A percentile compares a stretch with the other conserved stretches of the same genome.
These are phyloP conservation scores for Sabuloglossum arenarium DNA, from an alignment of 495 filamentous ascomycete genomes.

Conservation along the genomic window DNA sequence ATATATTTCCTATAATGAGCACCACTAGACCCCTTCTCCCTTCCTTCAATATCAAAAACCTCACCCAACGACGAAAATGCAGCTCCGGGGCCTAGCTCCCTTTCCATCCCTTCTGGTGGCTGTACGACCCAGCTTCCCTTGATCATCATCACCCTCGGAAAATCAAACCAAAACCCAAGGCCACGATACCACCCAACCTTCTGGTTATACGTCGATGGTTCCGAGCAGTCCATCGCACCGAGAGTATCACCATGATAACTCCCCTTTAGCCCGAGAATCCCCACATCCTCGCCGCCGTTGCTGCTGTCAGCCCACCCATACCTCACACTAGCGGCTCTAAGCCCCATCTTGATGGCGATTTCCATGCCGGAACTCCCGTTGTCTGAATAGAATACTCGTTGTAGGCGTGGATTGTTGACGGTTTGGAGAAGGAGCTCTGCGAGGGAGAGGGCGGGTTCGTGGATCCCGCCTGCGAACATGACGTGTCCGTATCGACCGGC, in stretches of 20 bases:
- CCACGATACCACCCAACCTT: conserved; percentile 66
- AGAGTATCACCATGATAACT: conserved; percentile 71
- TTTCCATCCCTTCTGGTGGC: conserved; percentile 25
- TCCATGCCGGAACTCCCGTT: conserved; percentile 65
- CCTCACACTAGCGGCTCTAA: conserved; percentile 36
- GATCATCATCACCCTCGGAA: conserved; percentile 41
- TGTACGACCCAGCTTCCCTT: conserved; percentile 41
- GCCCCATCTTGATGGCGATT: conserved; percentile 61
- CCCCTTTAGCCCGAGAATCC: conserved; percentile 48
- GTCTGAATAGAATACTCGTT: conserved; percentile 54
- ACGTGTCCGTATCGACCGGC: conserved; percentile 71
- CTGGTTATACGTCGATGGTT: conserved; percentile 49
- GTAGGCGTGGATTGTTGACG: conserved; percentile 35
- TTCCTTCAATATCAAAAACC: conserved; percentile 37
- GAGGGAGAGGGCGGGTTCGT: conserved; percentile 46
- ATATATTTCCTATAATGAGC: conserved; percentile 37
- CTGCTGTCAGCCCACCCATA: conserved; percentile 38
- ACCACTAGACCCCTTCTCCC: conserved; percentile 22
- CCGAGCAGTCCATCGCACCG: conserved; percentile 58
- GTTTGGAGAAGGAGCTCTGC: conserved; percentile 35
- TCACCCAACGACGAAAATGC: conserved; percentile 29
- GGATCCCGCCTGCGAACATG: conserved; percentile 56
- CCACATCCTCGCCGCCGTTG: conserved; percentile 19
- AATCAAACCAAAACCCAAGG: conserved; percentile 56
- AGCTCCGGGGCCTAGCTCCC: conserved; percentile 22